These are phyloP conservation scores for Agrocybe praecox DNA, from an alignment of 768 basidiomycete species.

Conservation along the genomic window DNA sequence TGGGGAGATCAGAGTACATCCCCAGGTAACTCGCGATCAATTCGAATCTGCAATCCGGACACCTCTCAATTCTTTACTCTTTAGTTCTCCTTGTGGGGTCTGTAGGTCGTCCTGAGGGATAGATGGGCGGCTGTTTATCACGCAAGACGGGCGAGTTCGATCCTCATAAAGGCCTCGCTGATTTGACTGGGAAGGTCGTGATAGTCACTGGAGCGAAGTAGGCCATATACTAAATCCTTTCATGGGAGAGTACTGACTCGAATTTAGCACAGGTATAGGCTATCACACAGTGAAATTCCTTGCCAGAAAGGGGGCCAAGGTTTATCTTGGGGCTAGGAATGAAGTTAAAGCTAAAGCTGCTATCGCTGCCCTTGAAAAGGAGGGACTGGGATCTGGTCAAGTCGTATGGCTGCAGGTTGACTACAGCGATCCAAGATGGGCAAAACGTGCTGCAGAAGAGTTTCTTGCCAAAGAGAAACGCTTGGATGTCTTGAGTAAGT, in stretches of 20 bases:
- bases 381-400: constrained; percentile 31
- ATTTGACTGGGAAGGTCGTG: constrained; percentile 47
- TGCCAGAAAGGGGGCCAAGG: constrained; percentile 26
- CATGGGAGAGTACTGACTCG: not conserved
- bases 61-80: too few species aligned
- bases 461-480: constrained; percentile 45
- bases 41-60: too few species aligned
- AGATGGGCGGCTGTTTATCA: constrained; percentile 11
- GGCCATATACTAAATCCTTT: constrained; percentile 9
- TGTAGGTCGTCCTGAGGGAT: too few species aligned
- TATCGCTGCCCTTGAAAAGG: constrained; percentile 21
- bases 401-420: constrained; percentile 48
- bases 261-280: constrained; percentile 33
- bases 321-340: constrained; percentile 25
- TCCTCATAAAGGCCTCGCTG: constrained; percentile 37
- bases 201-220: constrained; percentile 61
- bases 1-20: too few species aligned
- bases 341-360: constrained; percentile 24
- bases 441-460: constrained; percentile 37
- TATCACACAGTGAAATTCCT: constrained; percentile 40
- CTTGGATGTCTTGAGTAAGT: constrained; percentile 20
- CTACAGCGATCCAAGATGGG: constrained; percentile 31
- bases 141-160: constrained; percentile 26
- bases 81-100: too few species aligned
- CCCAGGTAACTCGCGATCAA: too few species aligned